These are phyloP conservation scores for Asterophora lycoperdoides DNA, from an alignment of 768 basidiomycete genomes.

Conservation along the genomic window DNA sequence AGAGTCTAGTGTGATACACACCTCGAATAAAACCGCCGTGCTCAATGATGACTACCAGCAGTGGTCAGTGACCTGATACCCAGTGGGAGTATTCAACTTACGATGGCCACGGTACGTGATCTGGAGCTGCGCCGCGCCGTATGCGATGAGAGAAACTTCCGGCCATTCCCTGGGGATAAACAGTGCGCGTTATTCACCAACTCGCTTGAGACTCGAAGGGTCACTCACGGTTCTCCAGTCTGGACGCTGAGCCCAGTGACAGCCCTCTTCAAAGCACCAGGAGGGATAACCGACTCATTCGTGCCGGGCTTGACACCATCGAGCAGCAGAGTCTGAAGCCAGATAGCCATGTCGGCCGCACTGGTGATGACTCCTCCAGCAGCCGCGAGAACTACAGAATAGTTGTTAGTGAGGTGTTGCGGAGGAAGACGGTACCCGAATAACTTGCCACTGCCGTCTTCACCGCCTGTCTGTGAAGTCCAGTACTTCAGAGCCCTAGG, in stretches of 20 bases:
- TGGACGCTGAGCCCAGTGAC: conserved; percentile 17
- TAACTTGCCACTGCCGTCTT: conserved; percentile 24
- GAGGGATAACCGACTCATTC: neutral
- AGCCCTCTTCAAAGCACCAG: conserved; percentile 6
- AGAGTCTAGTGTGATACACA: neutral
- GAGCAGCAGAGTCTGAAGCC: conserved; percentile 3
- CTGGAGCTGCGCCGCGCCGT: conserved; percentile 20
- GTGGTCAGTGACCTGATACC: neutral
- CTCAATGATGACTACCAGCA: conserved; percentile 10
- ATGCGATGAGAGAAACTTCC: conserved; percentile 20
- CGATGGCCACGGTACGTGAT: conserved; percentile 19
- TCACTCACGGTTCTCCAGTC: conserved; percentile 9
- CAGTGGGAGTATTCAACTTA: neutral
- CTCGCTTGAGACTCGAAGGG: neutral
- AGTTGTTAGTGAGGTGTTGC: neutral
- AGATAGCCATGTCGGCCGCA: conserved; percentile 17
- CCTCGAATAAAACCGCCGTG: conserved; percentile 10
- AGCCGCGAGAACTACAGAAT: conserved; percentile 23
- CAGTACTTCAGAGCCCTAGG: conserved; percentile 17
- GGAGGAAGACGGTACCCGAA: neutral
- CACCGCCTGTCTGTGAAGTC: conserved; percentile 16
- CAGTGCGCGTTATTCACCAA: neutral
- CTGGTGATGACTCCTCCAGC: conserved; percentile 27
- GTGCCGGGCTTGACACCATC: conserved; percentile 7
- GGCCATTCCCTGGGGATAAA: conserved; percentile 13